Conservation (phyloP, 1,284 basidiomycete species). For the Fomes fomentarius region DNA sequence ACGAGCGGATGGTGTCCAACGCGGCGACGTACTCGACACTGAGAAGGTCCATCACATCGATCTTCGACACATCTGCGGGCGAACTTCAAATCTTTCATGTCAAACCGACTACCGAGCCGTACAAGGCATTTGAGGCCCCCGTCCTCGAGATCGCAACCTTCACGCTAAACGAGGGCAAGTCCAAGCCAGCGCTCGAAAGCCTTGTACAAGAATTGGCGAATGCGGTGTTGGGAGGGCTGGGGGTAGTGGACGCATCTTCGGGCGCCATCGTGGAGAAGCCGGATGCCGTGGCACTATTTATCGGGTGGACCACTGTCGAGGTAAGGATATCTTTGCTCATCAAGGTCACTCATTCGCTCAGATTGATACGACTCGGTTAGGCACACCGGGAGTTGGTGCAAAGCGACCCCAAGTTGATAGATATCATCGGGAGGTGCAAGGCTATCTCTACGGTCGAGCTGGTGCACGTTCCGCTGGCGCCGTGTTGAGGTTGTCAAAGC, state of each 20-base stretch:
- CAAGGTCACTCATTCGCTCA: no score
- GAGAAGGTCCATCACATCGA: no score
- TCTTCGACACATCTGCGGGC: no score
- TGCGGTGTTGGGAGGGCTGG: constrained; percentile 7
- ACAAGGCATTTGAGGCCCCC: constrained; percentile 26
- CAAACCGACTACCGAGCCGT: constrained; percentile 17
- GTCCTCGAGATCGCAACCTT: constrained; percentile 26
- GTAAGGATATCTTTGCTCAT: constrained; percentile 8
- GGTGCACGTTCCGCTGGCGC: constrained; percentile 8
- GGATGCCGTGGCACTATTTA: constrained; percentile 16
- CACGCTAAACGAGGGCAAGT: constrained; percentile 19
- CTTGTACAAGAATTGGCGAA: constrained; percentile 16
- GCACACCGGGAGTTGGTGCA: constrained; percentile 21
- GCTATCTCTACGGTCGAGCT: constrained; percentile 2
- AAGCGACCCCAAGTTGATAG: constrained; percentile 2
- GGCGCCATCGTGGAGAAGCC: constrained; percentile 25
- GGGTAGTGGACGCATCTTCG: constrained; percentile 19
- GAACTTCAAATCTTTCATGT: constrained; percentile 13
- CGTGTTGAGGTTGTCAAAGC: no score
- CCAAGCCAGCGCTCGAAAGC: constrained; percentile 15
- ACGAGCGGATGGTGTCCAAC: no score
- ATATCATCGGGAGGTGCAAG: neutral
- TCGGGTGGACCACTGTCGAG: constrained; percentile 29
- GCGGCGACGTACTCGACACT: no score
- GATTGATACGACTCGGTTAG: constrained; percentile 2